Conservation (phyloP, 139 green algal species). For the Trebouxia sp. region DNA sequence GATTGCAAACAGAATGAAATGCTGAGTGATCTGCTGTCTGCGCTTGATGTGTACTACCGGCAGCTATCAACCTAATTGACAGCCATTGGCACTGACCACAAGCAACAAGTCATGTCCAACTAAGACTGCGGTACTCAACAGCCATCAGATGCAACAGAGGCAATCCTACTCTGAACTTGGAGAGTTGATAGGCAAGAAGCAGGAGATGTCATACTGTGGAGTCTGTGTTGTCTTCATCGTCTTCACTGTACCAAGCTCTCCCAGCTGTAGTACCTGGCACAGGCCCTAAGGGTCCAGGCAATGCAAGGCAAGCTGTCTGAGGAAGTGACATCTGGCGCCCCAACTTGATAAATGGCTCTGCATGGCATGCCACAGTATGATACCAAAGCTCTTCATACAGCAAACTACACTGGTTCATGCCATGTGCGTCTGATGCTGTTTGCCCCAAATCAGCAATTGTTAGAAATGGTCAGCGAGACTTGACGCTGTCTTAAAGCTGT, state of each 20-base stretch:
- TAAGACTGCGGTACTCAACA: not conserved
- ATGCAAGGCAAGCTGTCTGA: constrained; percentile 15
- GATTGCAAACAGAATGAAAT: too few species aligned
- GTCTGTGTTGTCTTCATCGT: not conserved
- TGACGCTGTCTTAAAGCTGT: too few species aligned
- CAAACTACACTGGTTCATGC: not conserved
- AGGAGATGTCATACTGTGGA: not conserved
- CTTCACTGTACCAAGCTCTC: constrained; percentile 1
- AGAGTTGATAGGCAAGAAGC: too few species aligned
- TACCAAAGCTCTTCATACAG: not conserved
- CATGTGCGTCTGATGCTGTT: too few species aligned
- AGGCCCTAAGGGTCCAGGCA: constrained; percentile 13
- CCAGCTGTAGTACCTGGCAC: not conserved
- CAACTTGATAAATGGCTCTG: constrained; percentile 21
- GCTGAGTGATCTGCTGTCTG: too few species aligned
- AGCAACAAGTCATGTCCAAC: not conserved
- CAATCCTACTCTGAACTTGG: too few species aligned
- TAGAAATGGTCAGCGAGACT: too few species aligned
- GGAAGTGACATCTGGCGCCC: constrained; percentile 25
- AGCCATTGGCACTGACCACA: not conserved
- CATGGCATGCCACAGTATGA: not conserved
- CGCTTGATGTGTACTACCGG: too few species aligned
- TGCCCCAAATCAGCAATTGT: too few species aligned
- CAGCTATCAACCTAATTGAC: too few species aligned
- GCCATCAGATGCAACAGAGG: not conserved